phyloP scores from a whole-genome alignment of 768 basidiomycete species.

The Tulasnella sp. region DNA sequence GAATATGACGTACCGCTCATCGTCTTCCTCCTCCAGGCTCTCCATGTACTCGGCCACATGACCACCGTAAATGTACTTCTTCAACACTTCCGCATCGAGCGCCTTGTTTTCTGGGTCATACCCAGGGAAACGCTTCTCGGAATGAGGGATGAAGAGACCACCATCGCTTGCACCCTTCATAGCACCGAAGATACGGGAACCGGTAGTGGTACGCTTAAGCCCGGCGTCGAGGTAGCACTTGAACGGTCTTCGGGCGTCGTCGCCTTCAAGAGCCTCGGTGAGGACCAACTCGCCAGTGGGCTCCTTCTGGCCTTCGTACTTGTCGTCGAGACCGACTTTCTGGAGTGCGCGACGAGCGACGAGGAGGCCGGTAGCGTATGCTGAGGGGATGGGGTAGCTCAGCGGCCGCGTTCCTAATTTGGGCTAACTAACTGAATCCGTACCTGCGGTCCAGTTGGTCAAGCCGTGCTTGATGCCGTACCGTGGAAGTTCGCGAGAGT shows the following conservation, averaged over 20 bases:
- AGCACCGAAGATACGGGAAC: constrained; percentile 95
- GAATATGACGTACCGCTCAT: constrained; percentile 76
- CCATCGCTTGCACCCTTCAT: constrained; percentile 98
- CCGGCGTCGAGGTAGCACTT: constrained; percentile 98
- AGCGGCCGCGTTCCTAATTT: constrained; percentile 1
- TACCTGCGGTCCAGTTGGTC: constrained; percentile 97
- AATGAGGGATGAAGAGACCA: constrained; percentile 97
- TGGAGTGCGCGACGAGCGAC: constrained; percentile 89
- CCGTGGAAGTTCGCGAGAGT: constrained; percentile 84
- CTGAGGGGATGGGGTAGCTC: constrained; percentile 39
- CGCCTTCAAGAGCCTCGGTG: constrained; percentile 83
- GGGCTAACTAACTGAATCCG: constrained; percentile 28
- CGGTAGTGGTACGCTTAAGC: constrained; percentile 95
- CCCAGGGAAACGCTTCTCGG: constrained; percentile 96
- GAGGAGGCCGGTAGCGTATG: constrained; percentile 96
- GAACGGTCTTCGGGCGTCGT: constrained; percentile 97
- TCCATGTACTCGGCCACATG: constrained; percentile 99
- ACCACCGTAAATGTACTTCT: constrained; percentile 96
- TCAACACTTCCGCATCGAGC: constrained; percentile 88
- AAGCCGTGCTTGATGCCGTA: constrained; percentile 98
- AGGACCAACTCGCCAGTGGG: constrained; percentile 80
- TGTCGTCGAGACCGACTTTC: constrained; percentile 95
- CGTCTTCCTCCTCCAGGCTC: constrained; percentile 98
- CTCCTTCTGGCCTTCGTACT: constrained; percentile 91
- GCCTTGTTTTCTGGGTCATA: constrained; percentile 90